Base-by-base conservation (phyloP, 2,329 filamentous ascomycete genomes). In the Lanzia echinophila region DNA sequence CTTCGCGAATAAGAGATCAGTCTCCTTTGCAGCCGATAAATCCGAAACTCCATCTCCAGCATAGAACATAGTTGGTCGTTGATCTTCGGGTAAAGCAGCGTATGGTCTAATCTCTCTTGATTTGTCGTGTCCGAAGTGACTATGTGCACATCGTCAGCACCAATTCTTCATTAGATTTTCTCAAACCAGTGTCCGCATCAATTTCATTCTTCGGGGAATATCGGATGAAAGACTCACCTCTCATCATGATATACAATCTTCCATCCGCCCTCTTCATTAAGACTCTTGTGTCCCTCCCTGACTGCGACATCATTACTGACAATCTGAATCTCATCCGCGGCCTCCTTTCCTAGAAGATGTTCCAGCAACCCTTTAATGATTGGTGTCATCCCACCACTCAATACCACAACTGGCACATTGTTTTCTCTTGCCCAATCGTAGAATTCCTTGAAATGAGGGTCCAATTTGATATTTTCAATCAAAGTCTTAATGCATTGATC, bases 1-100 rank as follows among this genome's bases (percentile, higher is more conserved):
- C 78, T 96, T 96, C 50, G 92, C 92, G 67, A 97, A 97, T 34
- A 97, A 77, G 51, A 97, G 73, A 69, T 97, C 90, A 2, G 91
- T 96, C 76, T 97, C 91, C 63, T 87, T 84, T 3, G 94, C 92
- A 8, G 92, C 94, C 24, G 88, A 95, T 50, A 97, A 76, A 68
- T 97, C 92, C 2, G 88, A 95, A 4, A 96, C 90, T 47, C 92
- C 92, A 64, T 97, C 92, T 55, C 94, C 94, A 32, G 94, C 92
- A 66, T 99, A 99, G 70, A 97, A 90, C 73, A 97, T 82, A 38
- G 83, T 84, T 2, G 94, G 94, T 41, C 90, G 79, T 65, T 87
- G 72, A 32, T 75, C 70, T 13, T 76, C 76, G 0, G 88, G 83
- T 42, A 95, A 76, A 24, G 82, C 77, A 2, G 86, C 85, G 72